Evolutionary conservation across 306 rosid species (phyloP).

Genomic region (Amphicarpaea edgeworthii): DNA sequence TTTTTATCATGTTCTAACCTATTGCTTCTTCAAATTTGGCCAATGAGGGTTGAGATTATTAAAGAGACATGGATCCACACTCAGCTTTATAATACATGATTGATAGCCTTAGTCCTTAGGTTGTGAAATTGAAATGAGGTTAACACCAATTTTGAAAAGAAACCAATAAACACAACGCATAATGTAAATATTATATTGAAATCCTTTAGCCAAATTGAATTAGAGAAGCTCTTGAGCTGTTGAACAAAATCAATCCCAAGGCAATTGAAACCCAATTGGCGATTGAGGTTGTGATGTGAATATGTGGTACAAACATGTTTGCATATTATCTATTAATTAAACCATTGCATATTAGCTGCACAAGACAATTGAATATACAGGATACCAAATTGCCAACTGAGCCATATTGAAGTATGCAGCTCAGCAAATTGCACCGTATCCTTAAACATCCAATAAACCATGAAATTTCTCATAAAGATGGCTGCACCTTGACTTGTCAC

Average conservation of each 20-base stretch:
- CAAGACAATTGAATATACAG: not conserved
- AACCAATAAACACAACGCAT: not conserved
- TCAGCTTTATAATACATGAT: slow-evolving; percentile 23
- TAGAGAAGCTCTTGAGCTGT: not conserved
- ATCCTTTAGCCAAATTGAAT: not conserved
- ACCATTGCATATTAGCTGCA: not conserved
- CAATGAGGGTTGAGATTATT: slow-evolving; percentile 24
- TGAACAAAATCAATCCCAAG: not conserved
- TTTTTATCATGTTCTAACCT: not conserved
- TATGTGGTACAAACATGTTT: not conserved
- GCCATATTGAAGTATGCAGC: not conserved
- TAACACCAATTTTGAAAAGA: not conserved
- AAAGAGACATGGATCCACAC: not conserved
- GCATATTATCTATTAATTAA: not conserved
- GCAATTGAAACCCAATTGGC: slow-evolving; percentile 1
- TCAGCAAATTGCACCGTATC: not conserved
- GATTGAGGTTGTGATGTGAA: not conserved
- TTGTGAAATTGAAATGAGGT: slow-evolving; percentile 29
- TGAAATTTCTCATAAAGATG: too few species aligned
- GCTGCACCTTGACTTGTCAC: too few species aligned
- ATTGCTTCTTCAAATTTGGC: slow-evolving; percentile 35
- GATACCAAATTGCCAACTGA: not conserved
- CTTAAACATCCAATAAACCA: too few species aligned
- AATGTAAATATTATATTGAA: not conserved
- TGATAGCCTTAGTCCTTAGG: slow-evolving; percentile 9